Base-by-base conservation (phyloP, 371 early-diverging fungal species). In the Dentiscutata heterogama region DNA sequence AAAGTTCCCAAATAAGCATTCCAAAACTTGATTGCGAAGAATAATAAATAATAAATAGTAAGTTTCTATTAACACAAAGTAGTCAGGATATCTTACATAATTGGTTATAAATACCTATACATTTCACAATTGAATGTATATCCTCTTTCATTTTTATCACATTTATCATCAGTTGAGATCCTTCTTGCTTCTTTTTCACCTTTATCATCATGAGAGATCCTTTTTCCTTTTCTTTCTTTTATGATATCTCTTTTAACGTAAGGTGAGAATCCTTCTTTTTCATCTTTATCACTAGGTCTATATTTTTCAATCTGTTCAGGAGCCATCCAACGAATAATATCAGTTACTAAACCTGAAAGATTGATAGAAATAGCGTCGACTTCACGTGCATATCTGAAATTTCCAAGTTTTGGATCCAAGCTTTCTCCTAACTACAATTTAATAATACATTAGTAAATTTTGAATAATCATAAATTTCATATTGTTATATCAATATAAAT, bases 121-220 rank as follows among this genome's bases (percentile, higher is more conserved):
- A 80, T 80, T 68, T 80, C 80, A 60, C 80, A 80, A 70, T 80
- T 63, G 20, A 31, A 31, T 35, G 46, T 80, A 54, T 80, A 80
- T 42, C 67, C 35, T 35, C 5, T 35, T 35, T 42, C 22, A 51
- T 18, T 3, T 51, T 31, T 65, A 46, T 50, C 13, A 4, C 20
- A 13, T 56, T n/a, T 25, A 2, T 27, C 35, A 78, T 18, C 42
- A 65, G 64, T 25, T 78, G 35, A 35, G 35, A 35, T 2, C 5
- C 35, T 35, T 35, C 35, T 35, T 4, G 4, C 35, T 35, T 35
- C 35, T 35, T 35, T 35, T 35, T 35, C 35, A 35, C 35, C 35
- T 35, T 35, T 35, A 35, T 35, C 35, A 35, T 5, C 5, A 35
- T 35, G 35, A 35, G 35, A 35, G 35, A 4, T 35, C 5, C 35